Evolutionary conservation across 2,329 filamentous ascomycete species (phyloP).

Genomic region (Byssochlamys sp.): DNA sequence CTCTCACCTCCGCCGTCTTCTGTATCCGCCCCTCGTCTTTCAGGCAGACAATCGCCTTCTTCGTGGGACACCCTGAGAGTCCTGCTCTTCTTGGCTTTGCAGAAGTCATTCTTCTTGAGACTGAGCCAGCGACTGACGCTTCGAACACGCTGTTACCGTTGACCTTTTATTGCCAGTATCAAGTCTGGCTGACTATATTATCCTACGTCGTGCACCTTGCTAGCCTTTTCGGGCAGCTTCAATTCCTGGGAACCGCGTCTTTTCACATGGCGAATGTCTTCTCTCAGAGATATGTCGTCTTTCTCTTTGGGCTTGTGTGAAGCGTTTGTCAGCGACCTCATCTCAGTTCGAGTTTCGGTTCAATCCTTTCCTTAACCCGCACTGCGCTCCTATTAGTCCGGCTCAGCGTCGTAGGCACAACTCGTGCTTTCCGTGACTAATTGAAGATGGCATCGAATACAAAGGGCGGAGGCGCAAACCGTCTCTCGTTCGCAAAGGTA

Average conservation of each 20-base stretch:
- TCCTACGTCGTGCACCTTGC: background rate
- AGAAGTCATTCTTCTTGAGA: background rate
- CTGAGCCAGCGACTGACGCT: background rate
- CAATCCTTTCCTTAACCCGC: conserved; percentile 15
- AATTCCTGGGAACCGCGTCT: conserved; percentile 12
- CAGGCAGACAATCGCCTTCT: background rate
- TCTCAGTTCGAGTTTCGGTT: conserved; percentile 23
- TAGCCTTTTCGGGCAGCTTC: conserved; percentile 2
- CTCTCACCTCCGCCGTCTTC: background rate
- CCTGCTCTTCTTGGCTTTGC: background rate
- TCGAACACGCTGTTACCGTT: background rate
- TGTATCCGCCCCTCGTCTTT: background rate
- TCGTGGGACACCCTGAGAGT: background rate
- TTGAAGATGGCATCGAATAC: conserved; percentile 24
- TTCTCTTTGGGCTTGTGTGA: conserved; percentile 34
- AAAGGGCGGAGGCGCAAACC: conserved; percentile 17
- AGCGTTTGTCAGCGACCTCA: conserved; percentile 30
- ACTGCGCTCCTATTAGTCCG: conserved; percentile 5
- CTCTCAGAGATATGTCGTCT: conserved; percentile 36
- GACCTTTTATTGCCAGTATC: background rate
- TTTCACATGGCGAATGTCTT: conserved; percentile 34
- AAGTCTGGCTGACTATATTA: background rate
- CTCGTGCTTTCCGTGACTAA: conserved; percentile 1
- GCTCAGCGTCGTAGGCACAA: conserved; percentile 7
- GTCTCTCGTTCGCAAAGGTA: conserved; percentile 69